A percentile compares a stretch with the other conserved stretches of the same genome.
Conservation (phyloP, 257 asterid genomes). For the Anisodus tanguticus region DNA sequence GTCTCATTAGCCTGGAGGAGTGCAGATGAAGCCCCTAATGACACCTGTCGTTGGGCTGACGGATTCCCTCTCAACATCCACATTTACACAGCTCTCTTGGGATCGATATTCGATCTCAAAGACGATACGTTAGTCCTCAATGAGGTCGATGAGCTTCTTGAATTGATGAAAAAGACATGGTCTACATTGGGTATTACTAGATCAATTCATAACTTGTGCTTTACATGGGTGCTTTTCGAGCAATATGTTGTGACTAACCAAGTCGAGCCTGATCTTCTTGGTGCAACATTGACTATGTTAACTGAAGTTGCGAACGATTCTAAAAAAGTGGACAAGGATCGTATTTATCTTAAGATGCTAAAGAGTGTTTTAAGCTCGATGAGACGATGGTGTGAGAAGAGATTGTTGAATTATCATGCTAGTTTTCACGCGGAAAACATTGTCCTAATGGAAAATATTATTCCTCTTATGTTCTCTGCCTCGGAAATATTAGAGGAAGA, state of each 20-base stretch:
- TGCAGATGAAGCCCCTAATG: slow-evolving; percentile 49
- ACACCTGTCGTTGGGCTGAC: slow-evolving; percentile 74
- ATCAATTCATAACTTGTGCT: slow-evolving; percentile 58
- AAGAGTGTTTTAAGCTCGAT: slow-evolving; percentile 44
- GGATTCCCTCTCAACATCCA: slow-evolving; percentile 69
- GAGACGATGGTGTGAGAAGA: slow-evolving; percentile 68
- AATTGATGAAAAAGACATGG: slow-evolving; percentile 79
- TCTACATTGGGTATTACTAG: slow-evolving; percentile 59
- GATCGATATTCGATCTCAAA: slow-evolving; percentile 56
- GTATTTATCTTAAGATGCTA: slow-evolving; percentile 52
- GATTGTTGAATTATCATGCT: slow-evolving; percentile 64
- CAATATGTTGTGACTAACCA: slow-evolving; percentile 62
- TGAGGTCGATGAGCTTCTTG: slow-evolving; percentile 67
- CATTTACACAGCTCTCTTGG: slow-evolving; percentile 53
- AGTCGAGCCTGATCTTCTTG: slow-evolving; percentile 62
- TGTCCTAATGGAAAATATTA: slow-evolving; percentile 60
- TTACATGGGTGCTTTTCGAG: slow-evolving; percentile 72
- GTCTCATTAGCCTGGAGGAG: slow-evolving; percentile 61
- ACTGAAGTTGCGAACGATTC: slow-evolving; percentile 69
- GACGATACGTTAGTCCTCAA: slow-evolving; percentile 62
- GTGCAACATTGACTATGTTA: slow-evolving; percentile 60
- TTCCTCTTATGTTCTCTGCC: slow-evolving; percentile 60
- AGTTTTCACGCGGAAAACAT: slow-evolving; percentile 49
- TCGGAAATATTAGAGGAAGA: slow-evolving; percentile 65
- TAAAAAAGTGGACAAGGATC: slow-evolving; percentile 55